Evolutionary conservation across 192 early-diverging fungal genomes (phyloP).

Genomic region (Entomortierella beljakovae): DNA sequence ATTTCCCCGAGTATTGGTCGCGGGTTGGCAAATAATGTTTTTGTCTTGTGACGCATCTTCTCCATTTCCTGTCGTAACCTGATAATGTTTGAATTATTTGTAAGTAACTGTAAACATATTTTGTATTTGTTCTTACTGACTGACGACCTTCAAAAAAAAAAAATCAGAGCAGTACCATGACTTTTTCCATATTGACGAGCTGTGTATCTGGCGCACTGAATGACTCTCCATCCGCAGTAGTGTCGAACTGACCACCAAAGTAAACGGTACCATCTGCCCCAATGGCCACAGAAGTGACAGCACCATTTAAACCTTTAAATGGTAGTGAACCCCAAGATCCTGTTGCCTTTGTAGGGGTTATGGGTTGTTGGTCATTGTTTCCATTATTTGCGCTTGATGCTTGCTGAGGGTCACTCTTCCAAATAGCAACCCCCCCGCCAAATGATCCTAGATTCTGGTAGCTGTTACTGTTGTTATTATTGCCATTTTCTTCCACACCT

Average conservation of each 20-base stretch:
- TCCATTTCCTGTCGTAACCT: slow-evolving; percentile 41
- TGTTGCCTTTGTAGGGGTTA: slow-evolving; percentile 4
- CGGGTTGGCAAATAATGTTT: slow-evolving; percentile 60
- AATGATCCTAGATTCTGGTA: slow-evolving; percentile 21
- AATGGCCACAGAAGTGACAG: slow-evolving; percentile 68
- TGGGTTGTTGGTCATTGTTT: neutral
- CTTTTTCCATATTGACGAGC: slow-evolving; percentile 46
- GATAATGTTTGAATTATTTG: neutral
- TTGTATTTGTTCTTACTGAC: too few relatives aligned
- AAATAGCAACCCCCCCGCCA: slow-evolving; percentile 49
- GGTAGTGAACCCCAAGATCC: slow-evolving; percentile 67
- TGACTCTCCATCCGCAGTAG: slow-evolving; percentile 69
- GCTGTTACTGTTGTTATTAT: slow-evolving; percentile 3
- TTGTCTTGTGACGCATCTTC: slow-evolving; percentile 11
- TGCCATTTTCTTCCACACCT: neutral
- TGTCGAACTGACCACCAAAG: slow-evolving; percentile 76
- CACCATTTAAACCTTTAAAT: slow-evolving; percentile 77
- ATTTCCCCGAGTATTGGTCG: slow-evolving; percentile 51
- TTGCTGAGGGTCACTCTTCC: slow-evolving; percentile 9
- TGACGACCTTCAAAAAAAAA: too few relatives aligned
- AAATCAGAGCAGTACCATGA: slow-evolving; percentile 11
- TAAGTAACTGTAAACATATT: neutral
- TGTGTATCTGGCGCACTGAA: slow-evolving; percentile 44
- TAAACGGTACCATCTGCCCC: slow-evolving; percentile 63
- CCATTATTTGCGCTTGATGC: neutral